phyloP scores from a whole-genome alignment of 345 rosid species.

The Gossypium sturtianum region DNA sequence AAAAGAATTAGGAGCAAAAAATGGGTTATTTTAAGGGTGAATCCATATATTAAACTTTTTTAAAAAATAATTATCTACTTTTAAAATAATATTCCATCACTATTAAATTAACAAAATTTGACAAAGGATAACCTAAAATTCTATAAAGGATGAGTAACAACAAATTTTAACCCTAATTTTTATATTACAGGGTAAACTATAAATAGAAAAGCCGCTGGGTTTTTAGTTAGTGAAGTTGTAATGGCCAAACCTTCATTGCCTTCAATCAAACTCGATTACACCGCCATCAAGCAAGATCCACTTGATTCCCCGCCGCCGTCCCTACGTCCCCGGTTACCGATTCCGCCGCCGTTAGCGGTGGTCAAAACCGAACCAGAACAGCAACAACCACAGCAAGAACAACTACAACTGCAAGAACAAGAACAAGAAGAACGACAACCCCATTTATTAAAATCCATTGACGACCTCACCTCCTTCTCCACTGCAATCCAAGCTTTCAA shows the following conservation, averaged over 20 bases:
- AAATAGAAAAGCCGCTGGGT: not conserved
- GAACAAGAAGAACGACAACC: not conserved
- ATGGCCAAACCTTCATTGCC: conserved; percentile 7
- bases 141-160: too few relatives aligned
- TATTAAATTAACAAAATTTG: too few relatives aligned
- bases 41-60: too few relatives aligned
- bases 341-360: not conserved
- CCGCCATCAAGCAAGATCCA: conserved; percentile 9
- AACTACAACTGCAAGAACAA: not conserved
- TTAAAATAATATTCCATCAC: too few relatives aligned
- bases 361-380: not conserved
- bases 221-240: not conserved
- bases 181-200: too few relatives aligned
- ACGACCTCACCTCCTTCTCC: conserved; percentile 30
- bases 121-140: too few relatives aligned
- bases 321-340: too few relatives aligned
- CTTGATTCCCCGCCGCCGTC: not conserved
- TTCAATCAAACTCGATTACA: not conserved
- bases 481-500: conserved; percentile 36
- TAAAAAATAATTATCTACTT: too few relatives aligned
- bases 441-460: conserved; percentile 33
- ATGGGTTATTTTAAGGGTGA: too few relatives aligned
- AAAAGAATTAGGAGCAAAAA: too few relatives aligned
- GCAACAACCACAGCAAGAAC: not conserved
- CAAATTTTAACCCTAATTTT: too few relatives aligned